Percentiles rank a stretch among this genome's conserved stretches.
Evolutionary conservation across 2,329 filamentous ascomycete genomes (phyloP).

Genomic region (Aureobasidium namibiae): DNA sequence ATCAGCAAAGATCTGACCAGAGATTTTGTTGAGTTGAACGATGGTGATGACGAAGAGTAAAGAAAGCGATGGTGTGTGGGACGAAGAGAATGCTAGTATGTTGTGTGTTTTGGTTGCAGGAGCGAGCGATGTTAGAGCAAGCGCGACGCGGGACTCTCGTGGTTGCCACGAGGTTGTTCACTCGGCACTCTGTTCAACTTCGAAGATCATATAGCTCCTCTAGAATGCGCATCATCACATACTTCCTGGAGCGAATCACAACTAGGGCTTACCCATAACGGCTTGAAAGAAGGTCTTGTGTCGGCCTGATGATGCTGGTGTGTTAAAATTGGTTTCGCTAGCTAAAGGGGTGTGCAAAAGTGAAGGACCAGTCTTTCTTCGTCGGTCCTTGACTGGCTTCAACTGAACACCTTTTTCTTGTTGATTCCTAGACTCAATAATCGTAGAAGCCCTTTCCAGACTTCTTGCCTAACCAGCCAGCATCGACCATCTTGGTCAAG

Average conservation of each 20-base stretch:
- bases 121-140: background rate
- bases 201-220: too few relatives aligned
- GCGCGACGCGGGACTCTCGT: background rate
- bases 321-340: background rate
- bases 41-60: background rate
- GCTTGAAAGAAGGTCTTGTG: background rate
- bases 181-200: background rate
- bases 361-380: background rate
- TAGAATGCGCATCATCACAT: background rate
- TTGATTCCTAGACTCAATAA: slow-evolving; percentile 45
- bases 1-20: background rate
- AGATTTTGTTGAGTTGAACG: background rate
- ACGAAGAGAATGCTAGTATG: background rate
- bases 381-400: background rate
- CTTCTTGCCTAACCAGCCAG: slow-evolving; percentile 97
- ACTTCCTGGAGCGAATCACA: background rate
- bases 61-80: background rate
- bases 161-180: background rate
- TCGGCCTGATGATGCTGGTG: background rate
- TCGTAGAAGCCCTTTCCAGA: slow-evolving; percentile 93
- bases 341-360: background rate
- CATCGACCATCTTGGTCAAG: slow-evolving; percentile 91
- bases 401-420: background rate
- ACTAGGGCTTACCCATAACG: background rate
- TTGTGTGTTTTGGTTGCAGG: background rate